phyloP scores from a whole-genome alignment of 1,284 basidiomycete species.

The Pseudozyma pruni region DNA sequence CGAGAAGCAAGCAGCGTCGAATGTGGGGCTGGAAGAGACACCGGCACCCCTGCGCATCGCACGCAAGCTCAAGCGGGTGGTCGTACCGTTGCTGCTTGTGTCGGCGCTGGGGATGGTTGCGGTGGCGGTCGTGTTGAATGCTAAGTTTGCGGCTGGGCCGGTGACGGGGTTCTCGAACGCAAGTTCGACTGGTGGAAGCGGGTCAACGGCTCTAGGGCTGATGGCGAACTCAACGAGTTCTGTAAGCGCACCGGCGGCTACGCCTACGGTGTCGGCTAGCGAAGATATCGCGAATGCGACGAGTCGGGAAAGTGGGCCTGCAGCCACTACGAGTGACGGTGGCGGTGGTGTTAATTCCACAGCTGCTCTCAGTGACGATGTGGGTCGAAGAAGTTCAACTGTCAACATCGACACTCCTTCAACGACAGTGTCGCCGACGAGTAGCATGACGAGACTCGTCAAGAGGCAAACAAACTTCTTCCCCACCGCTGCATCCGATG shows the following conservation, averaged over 20 bases:
- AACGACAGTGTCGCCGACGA: background rate
- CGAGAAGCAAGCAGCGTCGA: background rate
- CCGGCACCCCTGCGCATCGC: slow-evolving; percentile 3
- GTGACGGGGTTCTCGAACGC: background rate
- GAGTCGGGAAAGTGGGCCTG: too few species aligned
- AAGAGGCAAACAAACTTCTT: slow-evolving; percentile 20
- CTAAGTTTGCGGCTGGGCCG: slow-evolving; percentile 20
- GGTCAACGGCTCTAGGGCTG: too few species aligned
- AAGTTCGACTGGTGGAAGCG: too few species aligned
- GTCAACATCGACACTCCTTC: background rate
- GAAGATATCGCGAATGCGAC: too few species aligned
- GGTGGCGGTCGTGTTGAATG: slow-evolving; percentile 27
- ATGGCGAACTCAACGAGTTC: too few species aligned
- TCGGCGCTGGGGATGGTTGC: slow-evolving; percentile 11
- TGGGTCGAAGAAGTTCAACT: background rate
- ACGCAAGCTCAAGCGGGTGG: slow-evolving; percentile 13
- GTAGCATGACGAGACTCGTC: slow-evolving; percentile 14
- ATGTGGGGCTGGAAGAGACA: background rate
- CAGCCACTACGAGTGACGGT: too few species aligned
- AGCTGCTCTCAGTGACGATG: too few species aligned
- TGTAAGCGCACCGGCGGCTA: too few species aligned
- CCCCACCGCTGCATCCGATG: background rate
- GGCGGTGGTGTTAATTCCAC: too few species aligned
- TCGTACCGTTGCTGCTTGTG: slow-evolving; percentile 15
- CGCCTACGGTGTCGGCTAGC: too few species aligned